These are phyloP conservation scores for Violaceomyces palustris DNA, from an alignment of 1,284 basidiomycete species.

Conservation along the genomic window DNA sequence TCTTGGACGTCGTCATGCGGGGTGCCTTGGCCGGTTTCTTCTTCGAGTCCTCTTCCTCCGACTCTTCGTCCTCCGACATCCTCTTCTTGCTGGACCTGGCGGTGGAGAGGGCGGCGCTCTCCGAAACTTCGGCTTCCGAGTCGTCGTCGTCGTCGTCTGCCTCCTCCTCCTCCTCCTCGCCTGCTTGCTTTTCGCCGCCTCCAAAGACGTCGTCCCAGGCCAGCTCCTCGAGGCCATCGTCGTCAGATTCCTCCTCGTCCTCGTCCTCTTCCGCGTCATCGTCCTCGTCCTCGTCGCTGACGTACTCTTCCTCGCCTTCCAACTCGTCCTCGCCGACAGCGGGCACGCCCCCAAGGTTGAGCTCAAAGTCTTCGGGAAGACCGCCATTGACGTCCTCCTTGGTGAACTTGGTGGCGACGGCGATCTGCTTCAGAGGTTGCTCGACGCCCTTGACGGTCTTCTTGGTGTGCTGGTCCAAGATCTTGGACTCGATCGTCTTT, in stretches of 20 bases:
- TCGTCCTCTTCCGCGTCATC: conserved; percentile 45
- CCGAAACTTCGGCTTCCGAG: conserved; percentile 35
- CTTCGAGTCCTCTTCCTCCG: conserved; percentile 14
- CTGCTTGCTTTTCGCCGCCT: conserved; percentile 54
- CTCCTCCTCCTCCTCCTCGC: conserved; percentile 9
- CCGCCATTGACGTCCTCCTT: conserved; percentile 50
- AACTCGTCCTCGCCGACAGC: conserved; percentile 26
- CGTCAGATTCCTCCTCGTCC: conserved; percentile 31
- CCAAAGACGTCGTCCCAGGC: conserved; percentile 73
- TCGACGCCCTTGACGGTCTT: conserved; percentile 59
- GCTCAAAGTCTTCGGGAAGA: conserved; percentile 47
- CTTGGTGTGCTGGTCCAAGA: too few species aligned
- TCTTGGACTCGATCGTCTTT: conserved; percentile 38
- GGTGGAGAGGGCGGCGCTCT: conserved; percentile 15
- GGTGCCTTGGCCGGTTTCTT: conserved; percentile 34
- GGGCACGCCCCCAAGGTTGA: conserved; percentile 26
- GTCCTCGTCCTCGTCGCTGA: conserved; percentile 30
- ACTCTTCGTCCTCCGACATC: conserved; percentile 41
- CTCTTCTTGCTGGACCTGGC: conserved; percentile 32
- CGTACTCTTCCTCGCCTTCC: conserved; percentile 21
- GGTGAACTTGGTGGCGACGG: conserved; percentile 59
- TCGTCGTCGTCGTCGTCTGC: conserved; percentile 54
- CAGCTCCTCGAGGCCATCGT: conserved; percentile 60
- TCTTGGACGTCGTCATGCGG: conserved; percentile 56
- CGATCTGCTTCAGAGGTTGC: conserved; percentile 60